Evolutionary conservation across 306 rosid genomes (phyloP).

Genomic region (Malus sieversii): DNA sequence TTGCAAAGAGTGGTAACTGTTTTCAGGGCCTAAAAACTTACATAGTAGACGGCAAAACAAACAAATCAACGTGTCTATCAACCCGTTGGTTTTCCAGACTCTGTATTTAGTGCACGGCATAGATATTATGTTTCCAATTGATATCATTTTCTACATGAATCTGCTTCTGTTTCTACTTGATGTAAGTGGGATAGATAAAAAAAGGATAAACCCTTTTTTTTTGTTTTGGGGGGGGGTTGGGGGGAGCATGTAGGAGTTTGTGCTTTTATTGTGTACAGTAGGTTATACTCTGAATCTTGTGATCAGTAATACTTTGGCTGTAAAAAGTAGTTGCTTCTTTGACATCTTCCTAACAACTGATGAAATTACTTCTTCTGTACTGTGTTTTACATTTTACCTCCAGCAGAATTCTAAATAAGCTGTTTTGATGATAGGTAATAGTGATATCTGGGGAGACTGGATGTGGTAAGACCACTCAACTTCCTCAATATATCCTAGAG

Average conservation of each 20-base stretch:
- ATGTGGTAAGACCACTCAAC: conserved; percentile 62
- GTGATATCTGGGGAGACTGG: conserved; percentile 62
- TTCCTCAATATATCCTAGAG: conserved; percentile 51
- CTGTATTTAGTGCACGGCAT: no score
- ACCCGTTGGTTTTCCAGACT: neutral
- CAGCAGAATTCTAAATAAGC: neutral
- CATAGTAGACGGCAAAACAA: neutral
- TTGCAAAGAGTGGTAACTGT: neutral
- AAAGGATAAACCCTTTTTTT: neutral
- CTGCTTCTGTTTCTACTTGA: neutral
- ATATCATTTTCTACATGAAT: no score
- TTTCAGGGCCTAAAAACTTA: neutral
- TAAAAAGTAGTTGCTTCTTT: neutral
- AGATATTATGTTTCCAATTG: no score
- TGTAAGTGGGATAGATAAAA: neutral
- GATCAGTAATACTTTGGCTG: neutral
- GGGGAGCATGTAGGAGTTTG: neutral
- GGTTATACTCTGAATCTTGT: neutral
- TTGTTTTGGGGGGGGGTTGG: neutral
- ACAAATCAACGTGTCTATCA: no score
- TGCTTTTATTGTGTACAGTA: neutral
- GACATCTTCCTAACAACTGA: neutral
- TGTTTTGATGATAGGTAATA: conserved; percentile 28
- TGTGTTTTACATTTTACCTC: neutral
- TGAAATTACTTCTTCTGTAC: neutral